These are phyloP conservation scores for Cutaneotrichosporon sp. DNA, from an alignment of 1,284 basidiomycete species.

Conservation along the genomic window DNA sequence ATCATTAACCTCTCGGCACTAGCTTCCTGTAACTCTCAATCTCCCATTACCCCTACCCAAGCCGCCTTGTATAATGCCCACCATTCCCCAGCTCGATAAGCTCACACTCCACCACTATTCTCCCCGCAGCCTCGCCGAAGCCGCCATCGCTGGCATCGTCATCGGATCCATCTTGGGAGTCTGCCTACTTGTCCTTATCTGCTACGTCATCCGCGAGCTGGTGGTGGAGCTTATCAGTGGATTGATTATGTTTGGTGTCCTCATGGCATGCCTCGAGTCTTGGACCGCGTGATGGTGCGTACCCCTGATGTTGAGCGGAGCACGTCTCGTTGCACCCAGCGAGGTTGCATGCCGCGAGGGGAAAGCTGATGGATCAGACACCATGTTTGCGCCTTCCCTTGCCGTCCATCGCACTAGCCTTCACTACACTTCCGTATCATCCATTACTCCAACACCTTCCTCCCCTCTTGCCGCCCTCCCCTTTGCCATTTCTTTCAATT, in stretches of 20 bases:
- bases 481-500: neutral
- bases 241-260: neutral
- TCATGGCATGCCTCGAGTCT: too few relatives aligned
- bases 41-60: too few relatives aligned
- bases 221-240: neutral
- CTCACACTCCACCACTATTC: neutral
- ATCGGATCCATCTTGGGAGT: neutral
- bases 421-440: too few relatives aligned
- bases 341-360: too few relatives aligned
- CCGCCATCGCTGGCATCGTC: neutral
- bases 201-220: neutral
- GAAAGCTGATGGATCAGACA: too few relatives aligned
- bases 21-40: neutral
- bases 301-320: too few relatives aligned
- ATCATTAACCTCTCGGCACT: neutral
- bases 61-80: neutral
- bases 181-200: neutral
- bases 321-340: too few relatives aligned
- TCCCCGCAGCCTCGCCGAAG: neutral
- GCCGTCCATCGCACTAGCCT: too few relatives aligned
- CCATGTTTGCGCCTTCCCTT: too few relatives aligned
- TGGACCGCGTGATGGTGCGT: too few relatives aligned
- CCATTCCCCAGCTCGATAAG: neutral
- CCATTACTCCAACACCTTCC: too few relatives aligned
- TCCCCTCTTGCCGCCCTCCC: too few relatives aligned